These are phyloP conservation scores for Diaporthe sp. DNA, from an alignment of 2,329 filamentous ascomycete species.

Conservation along the genomic window DNA sequence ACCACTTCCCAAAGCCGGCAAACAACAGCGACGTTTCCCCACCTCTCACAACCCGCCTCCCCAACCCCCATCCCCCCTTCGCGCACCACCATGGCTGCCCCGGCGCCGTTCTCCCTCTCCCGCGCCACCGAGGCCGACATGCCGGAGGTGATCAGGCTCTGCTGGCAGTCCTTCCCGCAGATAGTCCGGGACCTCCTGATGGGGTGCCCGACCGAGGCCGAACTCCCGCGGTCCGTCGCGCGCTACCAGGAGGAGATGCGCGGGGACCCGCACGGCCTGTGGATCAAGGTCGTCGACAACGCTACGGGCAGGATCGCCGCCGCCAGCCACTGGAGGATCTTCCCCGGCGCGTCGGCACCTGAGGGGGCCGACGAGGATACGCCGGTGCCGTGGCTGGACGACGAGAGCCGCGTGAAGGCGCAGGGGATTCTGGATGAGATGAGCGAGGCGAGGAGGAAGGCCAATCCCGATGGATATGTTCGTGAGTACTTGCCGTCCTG, in stretches of 20 bases:
- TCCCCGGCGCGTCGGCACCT: constrained; percentile 40
- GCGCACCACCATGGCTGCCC: background rate
- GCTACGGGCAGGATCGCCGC: constrained; percentile 47
- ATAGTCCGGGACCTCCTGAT: constrained; percentile 34
- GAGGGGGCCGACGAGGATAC: constrained; percentile 32
- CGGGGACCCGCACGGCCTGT: constrained; percentile 43
- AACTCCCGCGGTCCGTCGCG: constrained; percentile 38
- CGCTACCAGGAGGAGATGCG: constrained; percentile 35
- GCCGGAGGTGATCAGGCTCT: constrained; percentile 30
- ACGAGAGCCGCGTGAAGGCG: constrained; percentile 47
- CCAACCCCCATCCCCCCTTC: background rate
- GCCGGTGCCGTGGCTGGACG: constrained; percentile 41
- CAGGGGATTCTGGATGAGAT: constrained; percentile 45
- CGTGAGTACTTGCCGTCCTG: background rate
- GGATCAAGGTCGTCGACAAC: constrained; percentile 50
- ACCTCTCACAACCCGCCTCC: background rate
- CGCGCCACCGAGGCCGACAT: constrained; percentile 34
- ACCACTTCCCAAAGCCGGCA: background rate
- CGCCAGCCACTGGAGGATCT: constrained; percentile 48
- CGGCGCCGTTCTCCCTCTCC: constrained; percentile 1
- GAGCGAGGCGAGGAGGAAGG: constrained; percentile 44
- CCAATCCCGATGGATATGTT: constrained; percentile 38
- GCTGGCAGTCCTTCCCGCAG: constrained; percentile 35
- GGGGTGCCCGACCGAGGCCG: constrained; percentile 37
- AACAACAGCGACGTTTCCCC: background rate